Percentiles rank a stretch among this genome's conserved stretches.
Conservation (phyloP, 2,329 filamentous ascomycete species). For the Ceratocystiopsis minuta region DNA sequence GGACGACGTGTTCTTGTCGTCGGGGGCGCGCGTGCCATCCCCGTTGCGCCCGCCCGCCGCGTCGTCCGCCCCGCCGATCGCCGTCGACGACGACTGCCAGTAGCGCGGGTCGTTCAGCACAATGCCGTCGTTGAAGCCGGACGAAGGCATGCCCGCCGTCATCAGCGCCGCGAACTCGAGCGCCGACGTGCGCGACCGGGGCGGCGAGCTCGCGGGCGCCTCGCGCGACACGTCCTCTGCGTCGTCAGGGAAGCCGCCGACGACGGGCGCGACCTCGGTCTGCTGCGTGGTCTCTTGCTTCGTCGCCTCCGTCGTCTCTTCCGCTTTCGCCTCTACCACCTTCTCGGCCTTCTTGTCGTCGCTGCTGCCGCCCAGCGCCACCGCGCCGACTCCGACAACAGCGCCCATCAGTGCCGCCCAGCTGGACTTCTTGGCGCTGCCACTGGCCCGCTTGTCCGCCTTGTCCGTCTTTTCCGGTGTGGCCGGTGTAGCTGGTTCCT, state of each 20-base stretch:
- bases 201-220: constrained; percentile 32
- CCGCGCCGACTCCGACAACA: constrained; percentile 22
- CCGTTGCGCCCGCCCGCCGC: no score
- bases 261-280: background rate
- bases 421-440: constrained; percentile 15
- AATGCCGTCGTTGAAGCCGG: constrained; percentile 53
- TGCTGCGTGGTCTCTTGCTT: constrained; percentile 6
- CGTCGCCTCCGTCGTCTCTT: background rate
- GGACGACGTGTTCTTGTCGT: constrained; percentile 18
- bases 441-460: constrained; percentile 11
- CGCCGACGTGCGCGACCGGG: constrained; percentile 29
- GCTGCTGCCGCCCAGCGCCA: constrained; percentile 5
- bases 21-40: constrained; percentile 16
- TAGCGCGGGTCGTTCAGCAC: constrained; percentile 49
- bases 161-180: constrained; percentile 51
- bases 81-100: constrained; percentile 44
- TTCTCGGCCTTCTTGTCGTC: background rate
- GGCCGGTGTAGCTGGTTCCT: no score
- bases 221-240: background rate
- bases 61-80: constrained; percentile 17
- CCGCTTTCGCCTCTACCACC: background rate
- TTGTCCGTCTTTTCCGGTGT: background rate
- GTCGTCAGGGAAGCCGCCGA: constrained; percentile 3
- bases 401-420: constrained; percentile 37
- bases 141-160: constrained; percentile 48